phyloP scores from a whole-genome alignment of 345 rosid species.

The Melaleuca quinquenervia region DNA sequence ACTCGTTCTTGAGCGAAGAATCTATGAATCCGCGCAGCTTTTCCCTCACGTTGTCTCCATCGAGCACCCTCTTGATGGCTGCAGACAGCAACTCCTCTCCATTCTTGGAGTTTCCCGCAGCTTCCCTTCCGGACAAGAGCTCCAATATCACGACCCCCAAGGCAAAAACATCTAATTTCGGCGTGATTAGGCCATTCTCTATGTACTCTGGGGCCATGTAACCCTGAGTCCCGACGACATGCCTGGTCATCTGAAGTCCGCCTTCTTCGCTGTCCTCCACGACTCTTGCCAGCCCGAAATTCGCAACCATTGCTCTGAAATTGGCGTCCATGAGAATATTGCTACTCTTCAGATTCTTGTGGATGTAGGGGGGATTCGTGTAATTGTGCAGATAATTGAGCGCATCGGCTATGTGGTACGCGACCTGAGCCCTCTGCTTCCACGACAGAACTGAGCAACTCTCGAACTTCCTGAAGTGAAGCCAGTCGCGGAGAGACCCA shows the following conservation, averaged over 20 bases:
- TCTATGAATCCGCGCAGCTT: slow-evolving; percentile 53
- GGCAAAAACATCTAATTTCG: slow-evolving; percentile 74
- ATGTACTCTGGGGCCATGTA: slow-evolving; percentile 89
- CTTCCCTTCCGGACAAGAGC: slow-evolving; percentile 71
- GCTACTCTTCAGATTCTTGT: slow-evolving; percentile 74
- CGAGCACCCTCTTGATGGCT: slow-evolving; percentile 39
- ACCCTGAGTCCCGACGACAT: slow-evolving; percentile 78
- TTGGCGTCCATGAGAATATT: slow-evolving; percentile 67
- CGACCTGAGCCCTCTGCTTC: slow-evolving; percentile 82
- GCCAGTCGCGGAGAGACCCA: slow-evolving; percentile 61
- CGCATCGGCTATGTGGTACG: slow-evolving; percentile 61
- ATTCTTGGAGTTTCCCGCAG: slow-evolving; percentile 28
- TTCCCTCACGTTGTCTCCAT: slow-evolving; percentile 66
- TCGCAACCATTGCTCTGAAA: slow-evolving; percentile 64
- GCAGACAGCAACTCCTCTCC: slow-evolving; percentile 39
- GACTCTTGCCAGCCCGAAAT: slow-evolving; percentile 70
- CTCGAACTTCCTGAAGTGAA: slow-evolving; percentile 21
- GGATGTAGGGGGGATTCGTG: slow-evolving; percentile 64
- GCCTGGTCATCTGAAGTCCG: slow-evolving; percentile 56
- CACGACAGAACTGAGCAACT: slow-evolving; percentile 26
- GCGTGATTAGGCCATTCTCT: slow-evolving; percentile 78
- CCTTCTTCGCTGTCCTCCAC: slow-evolving; percentile 30
- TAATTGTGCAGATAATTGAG: slow-evolving; percentile 76
- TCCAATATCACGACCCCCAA: slow-evolving; percentile 78
- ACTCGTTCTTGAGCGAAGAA: slow-evolving; percentile 40